phyloP scores from a whole-genome alignment of 1,284 basidiomycete species.

The Tilletia setariae region DNA sequence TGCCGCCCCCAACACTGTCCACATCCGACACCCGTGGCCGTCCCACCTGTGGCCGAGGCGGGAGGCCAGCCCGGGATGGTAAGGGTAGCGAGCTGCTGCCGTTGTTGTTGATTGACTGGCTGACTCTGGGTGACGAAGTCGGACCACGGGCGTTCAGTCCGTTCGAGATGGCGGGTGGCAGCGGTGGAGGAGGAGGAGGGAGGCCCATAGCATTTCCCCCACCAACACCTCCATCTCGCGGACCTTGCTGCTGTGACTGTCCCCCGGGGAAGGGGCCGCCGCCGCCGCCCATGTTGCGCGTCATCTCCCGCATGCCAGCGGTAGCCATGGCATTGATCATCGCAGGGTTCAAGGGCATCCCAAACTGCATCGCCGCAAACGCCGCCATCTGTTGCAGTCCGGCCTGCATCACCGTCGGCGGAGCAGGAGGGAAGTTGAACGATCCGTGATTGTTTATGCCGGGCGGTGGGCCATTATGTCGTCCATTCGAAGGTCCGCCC shows the following conservation, averaged over 20 bases:
- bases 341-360: constrained; percentile 1
- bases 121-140: neutral
- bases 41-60: neutral
- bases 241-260: neutral
- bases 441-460: neutral
- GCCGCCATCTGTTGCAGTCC: constrained; percentile 12
- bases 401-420: neutral
- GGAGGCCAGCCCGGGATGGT: neutral
- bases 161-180: neutral
- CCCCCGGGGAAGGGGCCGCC: neutral
- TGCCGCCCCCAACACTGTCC: neutral
- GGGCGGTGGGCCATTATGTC: neutral
- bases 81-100: neutral
- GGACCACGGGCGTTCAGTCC: neutral
- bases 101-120: no score
- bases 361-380: constrained; percentile 7
- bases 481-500: neutral
- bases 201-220: neutral
- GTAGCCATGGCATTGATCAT: constrained; percentile 9
- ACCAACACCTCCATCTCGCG: neutral
- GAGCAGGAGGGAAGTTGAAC: neutral
- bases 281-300: constrained; percentile 7
- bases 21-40: neutral
- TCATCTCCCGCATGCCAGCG: constrained; percentile 13
- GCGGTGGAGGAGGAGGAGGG: neutral